phyloP scores from a whole-genome alignment of 495 filamentous ascomycete species.

The Aspergillus biplanus region DNA sequence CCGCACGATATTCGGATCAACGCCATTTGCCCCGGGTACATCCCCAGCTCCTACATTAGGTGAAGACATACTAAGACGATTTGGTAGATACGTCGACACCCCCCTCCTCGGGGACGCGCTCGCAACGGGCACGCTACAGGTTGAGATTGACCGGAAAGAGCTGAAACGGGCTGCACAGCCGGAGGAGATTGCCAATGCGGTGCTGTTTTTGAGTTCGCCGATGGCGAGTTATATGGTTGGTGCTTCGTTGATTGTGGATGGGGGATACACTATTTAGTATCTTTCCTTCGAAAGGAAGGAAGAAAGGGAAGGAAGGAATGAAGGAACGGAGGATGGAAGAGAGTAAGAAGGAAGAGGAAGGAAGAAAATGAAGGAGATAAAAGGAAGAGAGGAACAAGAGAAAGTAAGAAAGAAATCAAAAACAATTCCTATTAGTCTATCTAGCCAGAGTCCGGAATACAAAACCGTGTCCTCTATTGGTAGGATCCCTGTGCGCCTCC shows the following conservation, averaged over 20 bases:
- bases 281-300: no score
- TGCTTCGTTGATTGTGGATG: slow-evolving; percentile 11
- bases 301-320: no score
- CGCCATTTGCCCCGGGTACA: slow-evolving; percentile 52
- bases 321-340: no score
- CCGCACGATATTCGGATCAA: slow-evolving; percentile 52
- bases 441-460: neutral
- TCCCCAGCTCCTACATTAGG: no score
- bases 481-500: neutral
- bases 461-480: no score
- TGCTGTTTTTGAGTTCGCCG: slow-evolving; percentile 10
- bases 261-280: slow-evolving; percentile 8
- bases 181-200: slow-evolving; percentile 12
- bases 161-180: neutral
- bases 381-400: no score
- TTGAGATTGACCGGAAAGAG: slow-evolving; percentile 17
- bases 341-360: no score
- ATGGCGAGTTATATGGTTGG: slow-evolving; percentile 18
- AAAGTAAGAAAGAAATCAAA: no score
- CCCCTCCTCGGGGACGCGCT: slow-evolving; percentile 21
- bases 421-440: neutral
- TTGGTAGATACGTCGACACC: slow-evolving; percentile 21
- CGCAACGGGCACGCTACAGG: slow-evolving; percentile 3
- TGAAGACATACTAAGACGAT: neutral
- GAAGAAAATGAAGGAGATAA: no score